Percentiles rank a stretch among this genome's conserved stretches.
Evolutionary conservation across 768 basidiomycete species (phyloP).

Genomic region (Russula lepida): DNA sequence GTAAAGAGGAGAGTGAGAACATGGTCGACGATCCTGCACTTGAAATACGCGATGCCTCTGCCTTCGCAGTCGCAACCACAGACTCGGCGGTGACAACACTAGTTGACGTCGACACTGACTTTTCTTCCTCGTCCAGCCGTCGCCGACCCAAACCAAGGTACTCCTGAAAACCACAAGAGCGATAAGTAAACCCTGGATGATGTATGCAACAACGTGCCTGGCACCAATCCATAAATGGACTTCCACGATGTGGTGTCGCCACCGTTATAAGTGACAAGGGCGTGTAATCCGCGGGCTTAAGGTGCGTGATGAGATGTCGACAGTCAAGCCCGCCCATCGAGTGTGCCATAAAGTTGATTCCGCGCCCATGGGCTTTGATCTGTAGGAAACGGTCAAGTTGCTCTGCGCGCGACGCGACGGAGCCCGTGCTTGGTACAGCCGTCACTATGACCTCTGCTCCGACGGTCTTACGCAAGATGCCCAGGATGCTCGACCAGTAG

Average conservation of each 20-base stretch:
- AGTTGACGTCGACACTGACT: background rate
- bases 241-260: conserved; percentile 90
- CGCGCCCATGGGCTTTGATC: conserved; percentile 57
- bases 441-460: conserved; percentile 96
- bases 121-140: background rate
- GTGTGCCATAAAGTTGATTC: conserved; percentile 90
- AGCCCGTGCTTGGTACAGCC: conserved; percentile 88
- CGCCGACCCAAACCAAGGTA: conserved; percentile 78
- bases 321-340: conserved; percentile 98
- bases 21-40: conserved; percentile 15
- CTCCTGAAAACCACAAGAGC: conserved; percentile 38
- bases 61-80: background rate
- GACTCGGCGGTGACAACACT: background rate
- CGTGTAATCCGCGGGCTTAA: conserved; percentile 72
- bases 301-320: conserved; percentile 81
- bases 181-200: background rate
- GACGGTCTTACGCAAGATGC: conserved; percentile 66
- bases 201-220: conserved; percentile 41
- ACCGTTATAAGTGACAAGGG: conserved; percentile 85
- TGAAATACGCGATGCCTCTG: background rate
- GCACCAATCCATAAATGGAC: conserved; percentile 99
- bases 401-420: conserved; percentile 72
- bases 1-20: conserved; percentile 55
- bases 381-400: conserved; percentile 66
- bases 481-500: conserved; percentile 89